phyloP scores from a whole-genome alignment of 2,329 filamentous ascomycete genomes.

The Trichoderma harzianum region DNA sequence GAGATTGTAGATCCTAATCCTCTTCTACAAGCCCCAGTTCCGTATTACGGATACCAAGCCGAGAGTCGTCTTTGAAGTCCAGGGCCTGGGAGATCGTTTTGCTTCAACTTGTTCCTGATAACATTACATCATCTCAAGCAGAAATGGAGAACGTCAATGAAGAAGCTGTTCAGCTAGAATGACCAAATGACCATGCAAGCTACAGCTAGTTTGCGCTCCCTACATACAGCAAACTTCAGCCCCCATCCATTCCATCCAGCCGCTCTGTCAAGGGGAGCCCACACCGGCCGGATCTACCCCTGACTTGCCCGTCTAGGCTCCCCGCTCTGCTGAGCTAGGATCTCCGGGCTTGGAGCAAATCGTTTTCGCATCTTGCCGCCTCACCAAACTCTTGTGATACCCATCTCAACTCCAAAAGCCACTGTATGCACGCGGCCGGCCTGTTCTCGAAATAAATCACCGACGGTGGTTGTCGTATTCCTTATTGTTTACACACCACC shows the following conservation, averaged over 20 bases:
- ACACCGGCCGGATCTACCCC: constrained; percentile 8
- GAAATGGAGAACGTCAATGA: background rate
- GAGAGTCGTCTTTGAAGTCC: background rate
- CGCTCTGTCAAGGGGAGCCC: background rate
- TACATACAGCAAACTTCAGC: constrained; percentile 7
- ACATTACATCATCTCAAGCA: background rate
- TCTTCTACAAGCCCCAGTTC: background rate
- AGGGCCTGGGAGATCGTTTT: background rate
- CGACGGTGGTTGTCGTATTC: background rate
- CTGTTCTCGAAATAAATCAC: background rate
- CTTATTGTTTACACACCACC: background rate
- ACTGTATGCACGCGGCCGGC: background rate
- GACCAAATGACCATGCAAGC: background rate
- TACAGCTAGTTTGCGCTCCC: background rate
- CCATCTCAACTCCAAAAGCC: background rate
- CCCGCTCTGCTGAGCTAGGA: background rate
- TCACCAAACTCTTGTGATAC: background rate
- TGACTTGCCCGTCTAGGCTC: background rate
- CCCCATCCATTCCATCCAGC: constrained; percentile 1
- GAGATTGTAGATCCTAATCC: background rate
- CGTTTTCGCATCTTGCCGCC: background rate
- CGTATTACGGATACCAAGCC: background rate
- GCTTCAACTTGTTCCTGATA: background rate
- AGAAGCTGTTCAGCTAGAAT: background rate
- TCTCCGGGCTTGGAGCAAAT: background rate